phyloP scores from a whole-genome alignment of 2,329 filamentous ascomycete genomes.

The Grosmannia huntii region DNA sequence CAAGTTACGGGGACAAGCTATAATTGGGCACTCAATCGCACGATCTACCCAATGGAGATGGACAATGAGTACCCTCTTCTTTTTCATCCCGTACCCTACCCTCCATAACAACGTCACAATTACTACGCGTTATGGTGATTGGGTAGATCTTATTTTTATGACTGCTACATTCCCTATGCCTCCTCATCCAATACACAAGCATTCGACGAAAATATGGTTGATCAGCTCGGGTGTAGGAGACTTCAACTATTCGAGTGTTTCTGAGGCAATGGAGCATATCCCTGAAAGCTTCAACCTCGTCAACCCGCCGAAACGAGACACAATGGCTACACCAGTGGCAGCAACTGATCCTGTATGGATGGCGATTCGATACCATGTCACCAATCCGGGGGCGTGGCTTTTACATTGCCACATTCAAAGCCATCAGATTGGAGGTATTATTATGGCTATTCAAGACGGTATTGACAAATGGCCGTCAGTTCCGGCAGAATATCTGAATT shows the following conservation, averaged over 20 bases:
- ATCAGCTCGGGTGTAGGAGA: slow-evolving; percentile 37
- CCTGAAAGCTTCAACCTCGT: slow-evolving; percentile 43
- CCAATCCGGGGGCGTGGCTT: slow-evolving; percentile 40
- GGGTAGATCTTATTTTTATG: slow-evolving; percentile 43
- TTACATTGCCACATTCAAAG: slow-evolving; percentile 44
- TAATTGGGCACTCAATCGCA: slow-evolving; percentile 39
- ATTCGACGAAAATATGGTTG: slow-evolving; percentile 46
- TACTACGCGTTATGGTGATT: slow-evolving; percentile 30
- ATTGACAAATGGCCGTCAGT: slow-evolving; percentile 29
- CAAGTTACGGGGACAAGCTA: slow-evolving; percentile 29
- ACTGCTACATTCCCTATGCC: slow-evolving; percentile 32
- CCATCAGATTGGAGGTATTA: slow-evolving; percentile 43
- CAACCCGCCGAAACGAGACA: slow-evolving; percentile 41
- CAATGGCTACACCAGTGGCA: slow-evolving; percentile 25
- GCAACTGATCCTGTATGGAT: slow-evolving; percentile 27
- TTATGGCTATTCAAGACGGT: slow-evolving; percentile 35
- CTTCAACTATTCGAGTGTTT: slow-evolving; percentile 40
- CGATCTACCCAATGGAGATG: slow-evolving; percentile 25
- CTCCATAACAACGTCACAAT: slow-evolving; percentile 32
- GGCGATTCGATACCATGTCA: slow-evolving; percentile 37
- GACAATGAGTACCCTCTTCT: slow-evolving; percentile 29
- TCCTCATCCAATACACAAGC: slow-evolving; percentile 51
- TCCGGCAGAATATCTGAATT: slow-evolving; percentile 23
- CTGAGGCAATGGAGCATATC: slow-evolving; percentile 32
- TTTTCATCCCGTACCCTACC: slow-evolving; percentile 24